Conservation (phyloP, 306 rosid genomes). For the Acacia acuminata region DNA sequence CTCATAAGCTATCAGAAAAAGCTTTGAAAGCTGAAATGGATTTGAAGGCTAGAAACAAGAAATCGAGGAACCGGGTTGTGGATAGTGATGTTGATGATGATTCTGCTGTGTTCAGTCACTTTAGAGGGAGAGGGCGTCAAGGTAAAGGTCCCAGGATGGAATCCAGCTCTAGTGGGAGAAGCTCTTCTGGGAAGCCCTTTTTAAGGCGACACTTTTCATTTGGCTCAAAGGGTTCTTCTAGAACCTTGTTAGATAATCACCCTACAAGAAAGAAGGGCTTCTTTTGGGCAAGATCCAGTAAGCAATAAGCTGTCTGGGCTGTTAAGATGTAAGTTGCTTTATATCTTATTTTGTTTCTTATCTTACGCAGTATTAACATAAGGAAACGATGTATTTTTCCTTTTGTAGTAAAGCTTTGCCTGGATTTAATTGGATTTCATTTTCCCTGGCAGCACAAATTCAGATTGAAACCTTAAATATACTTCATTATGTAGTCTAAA, state of each 20-base stretch:
- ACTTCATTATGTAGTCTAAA: not conserved
- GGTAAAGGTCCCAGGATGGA: conserved; percentile 57
- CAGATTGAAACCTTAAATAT: conserved; percentile 11
- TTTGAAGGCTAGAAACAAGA: conserved; percentile 67
- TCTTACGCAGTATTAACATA: conserved; percentile 7
- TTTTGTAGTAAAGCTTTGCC: conserved; percentile 3
- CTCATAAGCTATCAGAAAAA: conserved; percentile 65
- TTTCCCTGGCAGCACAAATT: conserved; percentile 19
- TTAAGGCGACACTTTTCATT: conserved; percentile 80
- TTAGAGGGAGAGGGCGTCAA: conserved; percentile 45
- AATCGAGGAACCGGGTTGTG: conserved; percentile 56
- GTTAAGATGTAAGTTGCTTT: conserved; percentile 55
- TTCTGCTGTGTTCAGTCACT: conserved; percentile 49
- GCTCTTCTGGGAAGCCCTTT: conserved; percentile 75
- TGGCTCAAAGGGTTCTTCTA: conserved; percentile 77
- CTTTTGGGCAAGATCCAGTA: conserved; percentile 94
- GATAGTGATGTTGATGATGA: conserved; percentile 66
- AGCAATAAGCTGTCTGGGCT: conserved; percentile 50
- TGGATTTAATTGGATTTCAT: conserved; percentile 22
- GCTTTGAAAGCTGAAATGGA: conserved; percentile 83
- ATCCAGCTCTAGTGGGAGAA: conserved; percentile 77
- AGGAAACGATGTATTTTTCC: conserved; percentile 3
- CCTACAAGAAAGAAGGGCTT: conserved; percentile 83
- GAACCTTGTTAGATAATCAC: conserved; percentile 54
- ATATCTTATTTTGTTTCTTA: conserved; percentile 30